Percentiles rank a stretch among this genome's conserved stretches.
Evolutionary conservation across 140 eudicot genomes (phyloP).

Genomic region (Ambrosia hybrid): DNA sequence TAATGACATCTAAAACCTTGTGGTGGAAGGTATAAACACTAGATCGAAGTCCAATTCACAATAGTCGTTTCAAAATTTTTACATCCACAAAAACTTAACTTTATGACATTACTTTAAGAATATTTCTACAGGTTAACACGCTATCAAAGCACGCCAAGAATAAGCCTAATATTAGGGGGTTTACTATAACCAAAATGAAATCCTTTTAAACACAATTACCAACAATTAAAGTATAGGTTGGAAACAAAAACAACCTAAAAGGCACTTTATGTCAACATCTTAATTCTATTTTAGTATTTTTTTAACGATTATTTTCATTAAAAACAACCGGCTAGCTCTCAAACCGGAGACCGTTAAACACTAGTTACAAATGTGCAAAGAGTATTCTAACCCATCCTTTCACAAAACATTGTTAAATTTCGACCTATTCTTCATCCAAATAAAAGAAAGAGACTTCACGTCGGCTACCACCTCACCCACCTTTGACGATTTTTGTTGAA

Average conservation of each 20-base stretch:
- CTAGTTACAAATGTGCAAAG: too few relatives aligned
- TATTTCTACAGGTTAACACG: background rate
- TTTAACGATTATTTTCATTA: too few relatives aligned
- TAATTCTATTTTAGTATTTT: conserved; percentile 3
- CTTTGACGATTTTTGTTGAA: too few relatives aligned
- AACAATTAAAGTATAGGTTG: background rate
- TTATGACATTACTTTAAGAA: background rate
- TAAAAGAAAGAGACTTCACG: too few relatives aligned
- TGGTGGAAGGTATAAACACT: background rate
- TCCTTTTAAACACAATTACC: background rate
- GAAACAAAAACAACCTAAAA: conserved; percentile 27
- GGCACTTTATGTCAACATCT: conserved; percentile 31
- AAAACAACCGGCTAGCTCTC: too few relatives aligned
- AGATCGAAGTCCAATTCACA: background rate
- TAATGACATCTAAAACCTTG: too few relatives aligned
- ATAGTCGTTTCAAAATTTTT: too few relatives aligned
- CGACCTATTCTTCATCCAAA: too few relatives aligned
- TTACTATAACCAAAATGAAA: background rate
- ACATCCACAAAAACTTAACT: background rate
- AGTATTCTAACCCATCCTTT: too few relatives aligned
- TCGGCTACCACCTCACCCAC: too few relatives aligned
- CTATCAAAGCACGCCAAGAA: background rate
- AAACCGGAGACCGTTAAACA: too few relatives aligned
- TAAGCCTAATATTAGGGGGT: background rate
- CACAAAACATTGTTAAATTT: too few relatives aligned